Conservation (phyloP, 2,329 filamentous ascomycete species). For the Pestalotiopsis sp. region DNA sequence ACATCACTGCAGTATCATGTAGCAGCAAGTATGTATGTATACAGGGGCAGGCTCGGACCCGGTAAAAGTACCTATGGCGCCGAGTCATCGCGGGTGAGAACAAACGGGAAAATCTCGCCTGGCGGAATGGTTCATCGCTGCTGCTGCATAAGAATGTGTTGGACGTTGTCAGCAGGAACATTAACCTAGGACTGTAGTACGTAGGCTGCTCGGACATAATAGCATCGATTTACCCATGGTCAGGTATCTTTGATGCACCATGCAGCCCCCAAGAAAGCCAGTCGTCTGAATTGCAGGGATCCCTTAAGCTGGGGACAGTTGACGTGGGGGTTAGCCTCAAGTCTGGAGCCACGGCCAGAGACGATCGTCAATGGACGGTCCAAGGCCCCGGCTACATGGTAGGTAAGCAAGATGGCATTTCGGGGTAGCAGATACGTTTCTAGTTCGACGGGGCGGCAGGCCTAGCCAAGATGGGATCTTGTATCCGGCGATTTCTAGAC, state of each 20-base stretch:
- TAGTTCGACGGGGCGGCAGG: neutral
- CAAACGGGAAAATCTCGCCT: neutral
- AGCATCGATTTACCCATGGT: neutral
- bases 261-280: neutral
- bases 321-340: constrained; percentile 12
- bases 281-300: neutral
- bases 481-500: neutral
- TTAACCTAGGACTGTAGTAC: neutral
- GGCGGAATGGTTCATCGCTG: neutral
- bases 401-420: neutral
- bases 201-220: neutral
- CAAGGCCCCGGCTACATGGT: neutral
- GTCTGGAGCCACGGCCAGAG: neutral
- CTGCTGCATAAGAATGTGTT: neutral
- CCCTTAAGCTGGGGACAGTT: neutral
- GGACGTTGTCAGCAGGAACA: neutral
- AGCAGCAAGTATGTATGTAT: neutral
- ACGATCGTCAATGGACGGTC: neutral
- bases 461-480: constrained; percentile 5
- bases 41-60: neutral
- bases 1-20: neutral
- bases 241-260: neutral
- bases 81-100: neutral
- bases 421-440: neutral
- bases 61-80: neutral